phyloP scores from a whole-genome alignment of 2,329 filamentous ascomycete species.

The Fonsecaea nubica region DNA sequence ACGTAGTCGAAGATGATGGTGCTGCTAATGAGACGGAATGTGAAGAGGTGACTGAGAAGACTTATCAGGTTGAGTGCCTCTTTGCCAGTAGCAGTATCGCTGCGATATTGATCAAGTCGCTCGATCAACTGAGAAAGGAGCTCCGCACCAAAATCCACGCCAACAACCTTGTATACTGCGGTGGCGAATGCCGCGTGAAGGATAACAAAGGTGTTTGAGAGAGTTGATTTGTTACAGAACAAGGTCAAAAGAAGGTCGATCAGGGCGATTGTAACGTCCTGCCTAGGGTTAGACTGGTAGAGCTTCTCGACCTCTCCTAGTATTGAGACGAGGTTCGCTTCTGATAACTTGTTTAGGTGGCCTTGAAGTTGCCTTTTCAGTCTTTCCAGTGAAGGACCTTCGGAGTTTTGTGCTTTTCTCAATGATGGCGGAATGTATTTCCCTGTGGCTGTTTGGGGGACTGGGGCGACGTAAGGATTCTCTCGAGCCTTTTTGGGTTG shows the following conservation, averaged over 20 bases:
- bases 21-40: constrained; percentile 84
- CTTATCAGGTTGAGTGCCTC: constrained; percentile 78
- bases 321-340: constrained; percentile 86
- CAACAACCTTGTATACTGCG: constrained; percentile 84
- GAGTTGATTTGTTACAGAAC: constrained; percentile 75
- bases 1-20: constrained; percentile 91
- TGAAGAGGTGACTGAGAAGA: constrained; percentile 85
- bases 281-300: constrained; percentile 83
- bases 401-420: constrained; percentile 67
- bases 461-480: constrained; percentile 87
- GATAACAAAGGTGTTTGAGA: constrained; percentile 89
- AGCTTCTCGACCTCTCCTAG: constrained; percentile 80
- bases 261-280: constrained; percentile 81
- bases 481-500: constrained; percentile 66
- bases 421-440: constrained; percentile 94
- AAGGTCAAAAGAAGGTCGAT: constrained; percentile 79
- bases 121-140: constrained; percentile 79
- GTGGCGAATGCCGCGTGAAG: constrained; percentile 88
- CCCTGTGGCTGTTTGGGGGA: constrained; percentile 50
- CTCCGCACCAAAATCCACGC: constrained; percentile 87
- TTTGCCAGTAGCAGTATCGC: constrained; percentile 58
- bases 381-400: constrained; percentile 70
- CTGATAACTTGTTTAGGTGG: constrained; percentile 88
- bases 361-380: constrained; percentile 84
- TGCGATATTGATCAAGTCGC: constrained; percentile 72